These are phyloP conservation scores for Daedaleopsis sinensis DNA, from an alignment of 768 basidiomycete genomes.

Conservation along the genomic window DNA sequence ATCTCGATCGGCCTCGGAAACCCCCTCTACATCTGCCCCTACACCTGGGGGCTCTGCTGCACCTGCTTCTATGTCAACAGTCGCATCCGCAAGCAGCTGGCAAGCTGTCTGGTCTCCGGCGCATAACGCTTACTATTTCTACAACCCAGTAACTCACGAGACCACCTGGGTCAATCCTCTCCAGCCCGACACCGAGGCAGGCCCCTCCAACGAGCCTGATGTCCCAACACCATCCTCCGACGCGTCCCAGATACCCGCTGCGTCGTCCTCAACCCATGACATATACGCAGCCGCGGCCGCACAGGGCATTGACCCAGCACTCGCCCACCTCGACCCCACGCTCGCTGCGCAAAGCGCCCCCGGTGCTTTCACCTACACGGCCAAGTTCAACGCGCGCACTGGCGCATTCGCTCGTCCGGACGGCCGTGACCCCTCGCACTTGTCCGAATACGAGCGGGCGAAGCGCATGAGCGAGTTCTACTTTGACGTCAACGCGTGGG, in stretches of 20 bases:
- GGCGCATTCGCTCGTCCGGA: conserved; percentile 72
- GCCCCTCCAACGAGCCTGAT: conserved; percentile 26
- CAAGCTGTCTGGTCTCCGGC: conserved; percentile 81
- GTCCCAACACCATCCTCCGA: conserved; percentile 27
- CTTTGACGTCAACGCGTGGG: conserved; percentile 84
- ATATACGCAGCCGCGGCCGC: conserved; percentile 73
- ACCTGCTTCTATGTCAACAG: conserved; percentile 10
- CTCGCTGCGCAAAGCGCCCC: conserved; percentile 45
- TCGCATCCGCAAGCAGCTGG: conserved; percentile 47
- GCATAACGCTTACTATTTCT: conserved; percentile 86
- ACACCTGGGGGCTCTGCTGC: conserved; percentile 7
- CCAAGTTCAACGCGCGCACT: conserved; percentile 82
- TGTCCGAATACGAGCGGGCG: conserved; percentile 81
- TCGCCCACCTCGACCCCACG: conserved; percentile 80
- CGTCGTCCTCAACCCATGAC: conserved; percentile 40
- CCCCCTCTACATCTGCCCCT: conserved; percentile 4
- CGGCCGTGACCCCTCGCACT: conserved; percentile 70
- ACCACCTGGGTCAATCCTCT: conserved; percentile 88
- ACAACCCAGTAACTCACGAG: conserved; percentile 71
- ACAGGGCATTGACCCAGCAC: conserved; percentile 81
- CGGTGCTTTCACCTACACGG: conserved; percentile 48
- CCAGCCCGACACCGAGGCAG: conserved; percentile 34
- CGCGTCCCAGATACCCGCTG: conserved; percentile 22
- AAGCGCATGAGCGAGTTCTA: conserved; percentile 88
- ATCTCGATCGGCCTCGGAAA: conserved; percentile 8